phyloP scores from a whole-genome alignment of 805 yeast genomes.

The Limtongozyma cylindracea region DNA sequence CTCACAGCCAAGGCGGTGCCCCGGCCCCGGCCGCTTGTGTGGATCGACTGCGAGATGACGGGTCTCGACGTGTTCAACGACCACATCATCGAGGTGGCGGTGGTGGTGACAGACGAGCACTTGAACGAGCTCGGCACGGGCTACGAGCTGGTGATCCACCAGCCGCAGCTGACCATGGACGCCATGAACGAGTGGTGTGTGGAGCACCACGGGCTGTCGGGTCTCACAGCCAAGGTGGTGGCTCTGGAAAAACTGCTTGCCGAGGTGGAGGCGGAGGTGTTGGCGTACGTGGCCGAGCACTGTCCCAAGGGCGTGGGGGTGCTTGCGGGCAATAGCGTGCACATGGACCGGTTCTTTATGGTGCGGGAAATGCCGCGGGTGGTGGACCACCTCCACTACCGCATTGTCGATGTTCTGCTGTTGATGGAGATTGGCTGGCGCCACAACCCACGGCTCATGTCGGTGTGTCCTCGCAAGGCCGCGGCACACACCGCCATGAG shows the following conservation, averaged over 20 bases:
- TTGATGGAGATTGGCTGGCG: constrained; percentile 60
- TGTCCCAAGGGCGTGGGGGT: constrained; percentile 35
- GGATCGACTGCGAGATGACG: constrained; percentile 99
- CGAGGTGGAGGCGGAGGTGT: constrained; percentile 40
- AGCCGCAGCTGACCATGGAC: constrained; percentile 32
- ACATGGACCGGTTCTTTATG: constrained; percentile 77
- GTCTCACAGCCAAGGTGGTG: constrained; percentile 51
- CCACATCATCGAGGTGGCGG: constrained; percentile 75
- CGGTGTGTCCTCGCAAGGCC: constrained; percentile 32
- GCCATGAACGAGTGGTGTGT: constrained; percentile 79
- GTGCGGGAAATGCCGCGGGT: constrained; percentile 61
- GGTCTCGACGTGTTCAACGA: constrained; percentile 70
- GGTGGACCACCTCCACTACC: constrained; percentile 32
- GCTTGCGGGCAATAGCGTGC: constrained; percentile 80
- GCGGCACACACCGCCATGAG: constrained; percentile 66
- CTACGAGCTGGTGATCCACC: constrained; percentile 63
- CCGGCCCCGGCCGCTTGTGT: constrained; percentile 26
- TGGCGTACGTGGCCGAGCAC: constrained; percentile 29
- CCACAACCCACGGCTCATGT: constrained; percentile 42
- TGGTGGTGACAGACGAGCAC: constrained; percentile 69
- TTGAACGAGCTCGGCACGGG: constrained; percentile 52
- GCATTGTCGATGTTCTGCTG: constrained; percentile 79
- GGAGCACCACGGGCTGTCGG: constrained; percentile 51
- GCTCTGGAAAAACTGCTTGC: constrained; percentile 23
- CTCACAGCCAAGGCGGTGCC: constrained; percentile 1